Conservation (phyloP, 2,329 filamentous ascomycete species). For the Chaetomiaceae sp. region DNA sequence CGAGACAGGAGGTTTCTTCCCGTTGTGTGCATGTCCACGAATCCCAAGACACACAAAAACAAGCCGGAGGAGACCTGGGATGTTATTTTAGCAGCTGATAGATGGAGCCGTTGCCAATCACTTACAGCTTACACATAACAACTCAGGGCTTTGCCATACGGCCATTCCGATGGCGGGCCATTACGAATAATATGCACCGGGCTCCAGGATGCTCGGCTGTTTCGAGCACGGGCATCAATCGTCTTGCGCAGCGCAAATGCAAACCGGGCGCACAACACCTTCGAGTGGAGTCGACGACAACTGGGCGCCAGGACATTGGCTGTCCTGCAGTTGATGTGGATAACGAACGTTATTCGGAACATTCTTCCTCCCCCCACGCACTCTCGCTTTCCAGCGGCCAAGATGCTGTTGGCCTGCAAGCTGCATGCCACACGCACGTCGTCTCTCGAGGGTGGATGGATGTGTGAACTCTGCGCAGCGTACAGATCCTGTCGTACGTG, state of each 20-base stretch:
- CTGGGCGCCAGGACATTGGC: background rate
- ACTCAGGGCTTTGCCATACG: background rate
- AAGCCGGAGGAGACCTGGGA: no score
- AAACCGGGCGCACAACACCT: background rate
- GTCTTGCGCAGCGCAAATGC: background rate
- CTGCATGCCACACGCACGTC: no score
- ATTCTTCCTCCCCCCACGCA: background rate
- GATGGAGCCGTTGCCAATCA: background rate
- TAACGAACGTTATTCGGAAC: background rate
- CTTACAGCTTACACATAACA: background rate
- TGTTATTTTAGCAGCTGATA: background rate
- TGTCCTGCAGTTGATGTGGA: background rate
- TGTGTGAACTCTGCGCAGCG: no score
- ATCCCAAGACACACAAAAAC: no score
- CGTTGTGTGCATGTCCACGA: no score
- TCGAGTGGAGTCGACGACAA: background rate
- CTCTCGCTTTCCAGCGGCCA: no score
- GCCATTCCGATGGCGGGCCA: slow-evolving; percentile 1
- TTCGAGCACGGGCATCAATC: no score
- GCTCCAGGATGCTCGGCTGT: slow-evolving; percentile 1
- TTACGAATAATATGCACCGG: slow-evolving; percentile 7
- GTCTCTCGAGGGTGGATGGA: no score
- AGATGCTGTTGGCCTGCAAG: no score
- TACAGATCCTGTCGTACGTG: no score
- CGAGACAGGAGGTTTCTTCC: no score